phyloP scores from a whole-genome alignment of 2,329 filamentous ascomycete genomes.

The Diaporthe vexans region DNA sequence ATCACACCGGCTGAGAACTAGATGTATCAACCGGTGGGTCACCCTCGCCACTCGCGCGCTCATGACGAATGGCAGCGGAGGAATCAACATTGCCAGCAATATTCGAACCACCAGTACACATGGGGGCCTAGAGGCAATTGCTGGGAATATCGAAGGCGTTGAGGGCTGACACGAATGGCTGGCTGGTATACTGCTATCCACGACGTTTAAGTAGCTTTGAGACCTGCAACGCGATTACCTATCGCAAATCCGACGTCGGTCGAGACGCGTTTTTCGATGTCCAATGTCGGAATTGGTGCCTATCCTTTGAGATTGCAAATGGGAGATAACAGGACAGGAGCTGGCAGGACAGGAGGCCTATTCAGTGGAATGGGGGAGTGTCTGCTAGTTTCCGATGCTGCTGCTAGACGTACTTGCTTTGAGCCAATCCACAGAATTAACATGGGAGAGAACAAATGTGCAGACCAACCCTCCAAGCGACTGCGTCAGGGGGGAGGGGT shows the following conservation, averaged over 20 bases:
- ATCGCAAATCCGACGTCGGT: neutral
- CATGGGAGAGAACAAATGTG: neutral
- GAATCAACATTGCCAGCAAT: neutral
- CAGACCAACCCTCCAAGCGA: neutral
- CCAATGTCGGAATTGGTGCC: neutral
- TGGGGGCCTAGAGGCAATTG: constrained; percentile 4
- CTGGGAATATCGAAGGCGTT: constrained; percentile 15
- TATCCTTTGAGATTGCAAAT: neutral
- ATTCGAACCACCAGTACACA: constrained; percentile 6
- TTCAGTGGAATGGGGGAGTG: neutral
- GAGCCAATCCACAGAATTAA: neutral
- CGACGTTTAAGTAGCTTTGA: neutral
- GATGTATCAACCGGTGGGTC: constrained; percentile 2
- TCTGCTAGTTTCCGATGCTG: neutral
- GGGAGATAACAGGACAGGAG: no score
- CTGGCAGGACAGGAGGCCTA: no score
- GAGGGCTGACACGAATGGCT: neutral
- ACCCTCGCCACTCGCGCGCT: neutral
- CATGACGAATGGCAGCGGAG: constrained; percentile 15
- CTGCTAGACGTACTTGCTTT: no score
- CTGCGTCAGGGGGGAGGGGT: no score
- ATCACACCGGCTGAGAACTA: constrained; percentile 39
- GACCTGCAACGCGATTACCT: neutral
- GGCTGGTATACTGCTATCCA: neutral
- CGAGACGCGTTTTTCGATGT: neutral